Evolutionary conservation across 495 filamentous ascomycete species (phyloP), one percentile per base, ranked within the genome.

Genomic region (Aspergillus funiculosus): DNA sequence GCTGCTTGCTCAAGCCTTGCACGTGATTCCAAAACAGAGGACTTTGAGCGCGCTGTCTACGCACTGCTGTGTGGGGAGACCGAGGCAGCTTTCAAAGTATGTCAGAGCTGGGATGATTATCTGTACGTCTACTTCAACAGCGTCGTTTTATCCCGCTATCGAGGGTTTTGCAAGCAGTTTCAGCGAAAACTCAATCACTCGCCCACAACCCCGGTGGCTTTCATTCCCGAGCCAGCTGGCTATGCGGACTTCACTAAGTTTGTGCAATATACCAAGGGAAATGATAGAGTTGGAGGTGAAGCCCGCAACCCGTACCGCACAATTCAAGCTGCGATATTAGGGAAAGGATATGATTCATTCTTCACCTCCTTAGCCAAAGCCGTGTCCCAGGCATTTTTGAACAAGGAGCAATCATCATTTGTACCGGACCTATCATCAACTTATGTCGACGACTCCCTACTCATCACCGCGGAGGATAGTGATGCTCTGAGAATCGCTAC

Each of bases 101-200:
- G 87, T 62, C 72, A 74, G 30, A 79, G 77, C 27, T 94, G 86
- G 83, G 88, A 97, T 49, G 92, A 98, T 61, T 79, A 83, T 50
- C 76, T 96, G n/a, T 97, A 90, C 56, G 84, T 83, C 6, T 81
- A 87, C 56, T 92, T 90, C 72, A 95, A 94, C 56, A 78, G 85
- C 6, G 66, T 91, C 20, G 71, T 98, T 11, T 71, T 87, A 53
- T 51, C 63, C 5, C 69, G 71, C 27, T 74, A 74, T 38, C 60
- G 58, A 40, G 61, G 62, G 9, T 74, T 74, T 47, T 71, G 71
- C 53, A 62, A 62, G 36, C 67, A 71, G 30, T 64, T 74, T 27
- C 61, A 67, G 41, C 64, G 63, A 22, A 72, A 71, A 43, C 52
- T 74, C 14, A 67, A 46, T 42, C 61, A 61, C 30, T 67, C 62